These are phyloP conservation scores for Cornus kousa DNA, from an alignment of 148 eudicot genomes.

Conservation along the genomic window DNA sequence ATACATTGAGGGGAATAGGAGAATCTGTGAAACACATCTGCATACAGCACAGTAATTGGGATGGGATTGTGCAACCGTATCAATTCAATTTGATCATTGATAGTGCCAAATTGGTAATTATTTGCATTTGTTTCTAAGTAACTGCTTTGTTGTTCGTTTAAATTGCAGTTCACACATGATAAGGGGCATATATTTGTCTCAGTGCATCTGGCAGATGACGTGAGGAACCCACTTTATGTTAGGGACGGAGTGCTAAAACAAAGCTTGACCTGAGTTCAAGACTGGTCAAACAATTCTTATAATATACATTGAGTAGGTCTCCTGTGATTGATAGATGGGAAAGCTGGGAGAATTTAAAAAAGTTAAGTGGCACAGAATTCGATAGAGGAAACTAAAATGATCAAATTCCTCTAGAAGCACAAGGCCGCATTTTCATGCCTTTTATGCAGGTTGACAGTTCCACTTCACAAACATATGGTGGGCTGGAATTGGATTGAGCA, in stretches of 20 bases:
- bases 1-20: no score
- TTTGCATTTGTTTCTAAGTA: not conserved
- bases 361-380: slow-evolving; percentile 20
- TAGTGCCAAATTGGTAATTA: not conserved
- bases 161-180: slow-evolving; percentile 70
- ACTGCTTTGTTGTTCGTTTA: not conserved
- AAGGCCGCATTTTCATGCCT: slow-evolving; percentile 69
- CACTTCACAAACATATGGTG: slow-evolving; percentile 86
- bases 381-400: slow-evolving; percentile 28
- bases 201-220: slow-evolving; percentile 79
- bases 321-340: slow-evolving; percentile 60
- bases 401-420: slow-evolving; percentile 68
- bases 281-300: slow-evolving; percentile 21
- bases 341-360: slow-evolving; percentile 67
- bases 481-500: slow-evolving; percentile 97
- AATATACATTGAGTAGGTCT: slow-evolving; percentile 68
- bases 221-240: slow-evolving; percentile 27
- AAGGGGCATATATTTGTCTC: slow-evolving; percentile 86
- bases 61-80: not conserved
- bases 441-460: slow-evolving; percentile 99
- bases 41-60: not conserved
- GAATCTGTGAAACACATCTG: no score
- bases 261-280: slow-evolving; percentile 28
- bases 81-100: not conserved
- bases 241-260: slow-evolving; percentile 55